Percentiles rank a stretch among this genome's conserved stretches.
Evolutionary conservation across 148 eudicot genomes (phyloP).

Genomic region (Vaccinium corymbosum): DNA sequence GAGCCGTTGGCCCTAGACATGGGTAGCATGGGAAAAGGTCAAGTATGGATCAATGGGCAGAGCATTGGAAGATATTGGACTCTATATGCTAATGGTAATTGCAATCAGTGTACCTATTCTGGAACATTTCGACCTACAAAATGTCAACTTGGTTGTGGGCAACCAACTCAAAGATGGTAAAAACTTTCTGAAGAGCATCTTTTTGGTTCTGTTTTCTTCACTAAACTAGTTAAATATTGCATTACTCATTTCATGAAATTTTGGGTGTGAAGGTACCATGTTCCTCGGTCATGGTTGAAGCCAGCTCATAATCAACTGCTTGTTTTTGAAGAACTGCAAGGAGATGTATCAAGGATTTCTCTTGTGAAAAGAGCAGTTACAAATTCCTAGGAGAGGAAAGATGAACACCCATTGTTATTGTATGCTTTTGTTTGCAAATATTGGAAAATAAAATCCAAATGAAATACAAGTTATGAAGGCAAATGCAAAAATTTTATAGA

Average conservation of each 20-base stretch:
- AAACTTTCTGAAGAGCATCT: background rate
- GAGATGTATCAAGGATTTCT: conserved; percentile 42
- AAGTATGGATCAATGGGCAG: conserved; percentile 83
- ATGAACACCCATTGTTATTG: background rate
- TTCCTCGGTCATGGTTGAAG: conserved; percentile 55
- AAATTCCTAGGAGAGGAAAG: conserved; percentile 9
- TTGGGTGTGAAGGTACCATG: conserved; percentile 45
- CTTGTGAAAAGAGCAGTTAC: conserved; percentile 34
- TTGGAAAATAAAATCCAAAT: background rate
- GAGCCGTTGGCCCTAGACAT: conserved; percentile 80
- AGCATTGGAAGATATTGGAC: conserved; percentile 89
- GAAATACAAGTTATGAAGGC: background rate
- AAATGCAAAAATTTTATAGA: background rate
- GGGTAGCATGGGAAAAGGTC: conserved; percentile 84
- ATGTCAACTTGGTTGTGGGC: conserved; percentile 78
- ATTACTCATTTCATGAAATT: background rate
- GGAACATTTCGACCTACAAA: conserved; percentile 55
- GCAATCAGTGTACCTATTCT: conserved; percentile 55
- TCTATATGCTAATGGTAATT: conserved; percentile 51
- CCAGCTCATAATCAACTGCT: conserved; percentile 33
- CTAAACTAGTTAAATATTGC: background rate
- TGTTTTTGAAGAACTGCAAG: conserved; percentile 50
- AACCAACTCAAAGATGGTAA: conserved; percentile 91
- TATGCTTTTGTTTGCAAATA: background rate
- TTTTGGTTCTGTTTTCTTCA: background rate